Conservation (phyloP, 805 yeast species). For the Vanderwaltozyma verrucispora region DNA sequence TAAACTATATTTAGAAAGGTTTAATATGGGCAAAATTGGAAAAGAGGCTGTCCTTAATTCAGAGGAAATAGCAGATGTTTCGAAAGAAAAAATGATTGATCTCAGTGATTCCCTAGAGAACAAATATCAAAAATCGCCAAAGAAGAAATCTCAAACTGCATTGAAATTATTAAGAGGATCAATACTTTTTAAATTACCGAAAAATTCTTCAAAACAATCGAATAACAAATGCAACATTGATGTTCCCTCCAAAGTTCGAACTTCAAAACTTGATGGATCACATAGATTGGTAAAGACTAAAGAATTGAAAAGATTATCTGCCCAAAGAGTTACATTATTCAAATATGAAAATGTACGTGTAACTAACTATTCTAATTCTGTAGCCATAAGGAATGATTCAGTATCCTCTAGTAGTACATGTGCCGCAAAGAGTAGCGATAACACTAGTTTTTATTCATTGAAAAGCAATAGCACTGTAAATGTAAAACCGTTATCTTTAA, state of each 20-base stretch:
- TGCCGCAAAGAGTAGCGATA: constrained; percentile 3
- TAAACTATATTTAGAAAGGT: too few relatives aligned
- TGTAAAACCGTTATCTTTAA: constrained; percentile 7
- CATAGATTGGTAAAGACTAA: not conserved
- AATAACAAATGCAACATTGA: not conserved
- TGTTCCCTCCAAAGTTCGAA: not conserved
- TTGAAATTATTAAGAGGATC: constrained; percentile 11
- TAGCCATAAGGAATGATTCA: not conserved
- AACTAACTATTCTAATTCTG: constrained; percentile 7
- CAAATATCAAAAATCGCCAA: not conserved
- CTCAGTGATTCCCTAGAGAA: not conserved
- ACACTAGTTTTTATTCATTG: constrained; percentile 3
- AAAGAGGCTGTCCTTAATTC: too few relatives aligned
- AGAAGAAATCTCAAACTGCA: constrained; percentile 2
- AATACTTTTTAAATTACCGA: constrained; percentile 4
- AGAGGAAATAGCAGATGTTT: too few relatives aligned
- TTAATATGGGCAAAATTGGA: too few relatives aligned
- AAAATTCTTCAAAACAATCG: not conserved
- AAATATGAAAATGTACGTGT: constrained; percentile 18
- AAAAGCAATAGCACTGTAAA: constrained; percentile 4
- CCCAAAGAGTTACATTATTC: constrained; percentile 25
- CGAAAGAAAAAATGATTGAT: too few relatives aligned
- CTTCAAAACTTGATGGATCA: not conserved
- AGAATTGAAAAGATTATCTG: constrained; percentile 15
- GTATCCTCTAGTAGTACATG: constrained; percentile 3